Conservation (phyloP, 2,329 filamentous ascomycete genomes). For the Trichoderma cornu-damae region DNA sequence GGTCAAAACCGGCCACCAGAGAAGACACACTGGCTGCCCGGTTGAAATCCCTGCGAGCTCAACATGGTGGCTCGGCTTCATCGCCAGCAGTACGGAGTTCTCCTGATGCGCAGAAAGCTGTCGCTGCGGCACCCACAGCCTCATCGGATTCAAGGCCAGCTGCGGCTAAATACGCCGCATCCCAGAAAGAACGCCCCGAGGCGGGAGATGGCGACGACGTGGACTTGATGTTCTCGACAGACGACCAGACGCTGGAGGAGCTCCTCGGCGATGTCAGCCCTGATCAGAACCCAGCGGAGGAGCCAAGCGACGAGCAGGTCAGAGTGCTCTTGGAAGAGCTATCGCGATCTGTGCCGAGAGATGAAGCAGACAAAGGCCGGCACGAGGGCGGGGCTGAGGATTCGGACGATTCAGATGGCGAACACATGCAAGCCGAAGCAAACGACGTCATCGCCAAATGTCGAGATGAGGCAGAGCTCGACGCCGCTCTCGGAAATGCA, state of each 20-base stretch:
- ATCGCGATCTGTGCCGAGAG: slow-evolving; percentile 30
- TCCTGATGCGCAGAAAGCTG: not conserved
- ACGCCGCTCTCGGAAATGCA: slow-evolving; percentile 21
- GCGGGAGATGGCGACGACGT: slow-evolving; percentile 32
- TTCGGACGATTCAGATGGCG: slow-evolving; percentile 47
- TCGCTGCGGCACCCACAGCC: not conserved
- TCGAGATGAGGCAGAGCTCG: slow-evolving; percentile 42
- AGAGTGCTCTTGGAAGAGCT: slow-evolving; percentile 37
- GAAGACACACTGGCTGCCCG: slow-evolving; percentile 50
- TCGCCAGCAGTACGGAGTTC: not conserved
- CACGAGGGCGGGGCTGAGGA: slow-evolving; percentile 22
- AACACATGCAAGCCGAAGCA: slow-evolving; percentile 42
- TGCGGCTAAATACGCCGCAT: not conserved
- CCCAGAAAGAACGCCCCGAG: not conserved
- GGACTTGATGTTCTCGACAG: slow-evolving; percentile 40
- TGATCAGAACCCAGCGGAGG: slow-evolving; percentile 27
- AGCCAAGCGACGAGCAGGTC: slow-evolving; percentile 32
- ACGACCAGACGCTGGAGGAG: slow-evolving; percentile 50
- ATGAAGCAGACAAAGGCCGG: slow-evolving; percentile 10
- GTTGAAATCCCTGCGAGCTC: slow-evolving; percentile 46
- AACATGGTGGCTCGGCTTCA: slow-evolving; percentile 29
- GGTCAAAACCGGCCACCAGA: slow-evolving; percentile 39
- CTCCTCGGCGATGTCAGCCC: slow-evolving; percentile 42
- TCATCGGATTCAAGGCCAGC: not conserved
- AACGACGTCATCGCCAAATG: slow-evolving; percentile 43